Conservation (phyloP, 805 yeast species). For the Myxozyma kluyveri region DNA sequence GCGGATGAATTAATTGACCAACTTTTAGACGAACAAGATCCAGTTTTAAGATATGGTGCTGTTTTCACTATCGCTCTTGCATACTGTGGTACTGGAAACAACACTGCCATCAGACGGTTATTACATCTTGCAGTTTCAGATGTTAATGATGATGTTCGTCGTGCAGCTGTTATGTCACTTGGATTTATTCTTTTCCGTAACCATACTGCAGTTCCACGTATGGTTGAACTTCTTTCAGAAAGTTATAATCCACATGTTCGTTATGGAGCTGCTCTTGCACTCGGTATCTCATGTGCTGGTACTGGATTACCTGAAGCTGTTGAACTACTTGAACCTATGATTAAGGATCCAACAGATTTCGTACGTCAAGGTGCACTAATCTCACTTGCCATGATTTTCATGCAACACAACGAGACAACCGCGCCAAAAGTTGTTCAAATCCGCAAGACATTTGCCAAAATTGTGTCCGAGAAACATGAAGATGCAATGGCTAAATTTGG, state of each 20-base stretch:
- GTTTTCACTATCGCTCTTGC: constrained; percentile 92
- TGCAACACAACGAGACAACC: constrained; percentile 80
- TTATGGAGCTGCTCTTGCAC: constrained; percentile 95
- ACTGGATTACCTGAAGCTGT: constrained; percentile 83
- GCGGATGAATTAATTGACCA: constrained; percentile 68
- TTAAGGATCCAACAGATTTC: constrained; percentile 92
- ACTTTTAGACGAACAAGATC: constrained; percentile 69
- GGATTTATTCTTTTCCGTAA: constrained; percentile 91
- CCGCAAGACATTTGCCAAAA: constrained; percentile 68
- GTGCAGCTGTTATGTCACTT: constrained; percentile 88
- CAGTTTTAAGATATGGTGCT: constrained; percentile 92
- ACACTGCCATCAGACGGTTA: constrained; percentile 77
- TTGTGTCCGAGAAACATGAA: constrained; percentile 84
- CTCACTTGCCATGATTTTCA: constrained; percentile 85
- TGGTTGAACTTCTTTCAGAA: constrained; percentile 87
- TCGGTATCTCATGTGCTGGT: constrained; percentile 97
- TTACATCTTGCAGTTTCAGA: constrained; percentile 95
- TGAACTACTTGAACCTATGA: constrained; percentile 86
- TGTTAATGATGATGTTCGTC: constrained; percentile 92
- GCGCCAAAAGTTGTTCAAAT: constrained; percentile 76
- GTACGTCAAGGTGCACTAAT: constrained; percentile 97
- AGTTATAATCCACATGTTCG: constrained; percentile 98
- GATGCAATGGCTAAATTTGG: constrained; percentile 98
- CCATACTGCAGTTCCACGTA: constrained; percentile 88
- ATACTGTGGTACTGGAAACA: constrained; percentile 93